These are phyloP conservation scores for Kitagawia praeruptora DNA, from an alignment of 129 eudicot genomes.

Conservation along the genomic window DNA sequence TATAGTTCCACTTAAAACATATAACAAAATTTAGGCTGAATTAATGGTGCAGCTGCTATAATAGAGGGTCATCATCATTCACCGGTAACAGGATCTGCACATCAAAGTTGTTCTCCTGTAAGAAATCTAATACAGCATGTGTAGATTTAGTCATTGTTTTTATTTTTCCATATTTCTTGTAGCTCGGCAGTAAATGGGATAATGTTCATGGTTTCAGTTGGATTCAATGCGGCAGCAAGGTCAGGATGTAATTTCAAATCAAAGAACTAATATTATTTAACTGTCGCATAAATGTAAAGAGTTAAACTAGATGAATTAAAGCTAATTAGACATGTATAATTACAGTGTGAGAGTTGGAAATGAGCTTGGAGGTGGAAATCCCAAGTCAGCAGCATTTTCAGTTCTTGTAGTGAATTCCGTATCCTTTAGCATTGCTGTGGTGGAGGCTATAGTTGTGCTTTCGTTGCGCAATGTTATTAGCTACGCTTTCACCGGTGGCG, in stretches of 20 bases:
- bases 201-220: constrained; percentile 62
- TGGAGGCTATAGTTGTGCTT: constrained; percentile 39
- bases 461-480: constrained; percentile 55
- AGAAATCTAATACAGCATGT: too few relatives aligned
- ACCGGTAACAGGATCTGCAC: too few relatives aligned
- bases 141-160: not conserved
- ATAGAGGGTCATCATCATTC: too few relatives aligned
- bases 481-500: constrained; percentile 68
- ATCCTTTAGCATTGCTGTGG: constrained; percentile 48
- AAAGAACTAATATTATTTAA: not conserved
- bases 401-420: constrained; percentile 50
- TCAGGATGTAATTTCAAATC: not conserved
- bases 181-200: constrained; percentile 55
- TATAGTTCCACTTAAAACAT: too few relatives aligned
- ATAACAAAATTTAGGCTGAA: too few relatives aligned
- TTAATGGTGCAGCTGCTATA: too few relatives aligned
- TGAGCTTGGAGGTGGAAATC: constrained; percentile 87
- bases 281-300: not conserved
- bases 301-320: not conserved
- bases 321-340: not conserved
- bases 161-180: constrained; percentile 13
- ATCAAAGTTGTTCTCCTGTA: too few relatives aligned
- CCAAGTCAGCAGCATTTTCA: constrained; percentile 73
- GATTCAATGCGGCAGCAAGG: constrained; percentile 90
- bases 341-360: constrained; percentile 88